Percentiles rank a stretch among this genome's conserved stretches.
phyloP scores from a whole-genome alignment of 2,329 filamentous ascomycete genomes.

The Mycogone perniciosa region DNA sequence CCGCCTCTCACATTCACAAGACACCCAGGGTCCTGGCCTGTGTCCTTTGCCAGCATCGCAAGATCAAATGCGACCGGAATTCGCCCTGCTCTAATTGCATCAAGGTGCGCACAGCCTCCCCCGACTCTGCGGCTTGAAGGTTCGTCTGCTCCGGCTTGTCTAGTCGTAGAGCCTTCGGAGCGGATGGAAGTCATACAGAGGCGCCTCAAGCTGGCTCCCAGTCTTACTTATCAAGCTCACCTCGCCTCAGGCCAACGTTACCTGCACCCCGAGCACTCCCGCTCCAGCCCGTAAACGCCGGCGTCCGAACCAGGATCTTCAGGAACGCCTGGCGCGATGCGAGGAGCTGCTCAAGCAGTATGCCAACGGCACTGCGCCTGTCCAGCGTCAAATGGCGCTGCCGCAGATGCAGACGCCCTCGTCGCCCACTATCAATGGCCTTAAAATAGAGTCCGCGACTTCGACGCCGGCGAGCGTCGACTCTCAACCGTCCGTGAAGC shows the following conservation, averaged over 20 bases:
- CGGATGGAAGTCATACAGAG: neutral
- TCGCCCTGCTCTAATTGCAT: constrained; percentile 55
- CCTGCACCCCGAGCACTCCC: constrained; percentile 54
- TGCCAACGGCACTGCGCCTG: constrained; percentile 32
- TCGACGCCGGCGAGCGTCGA: constrained; percentile 24
- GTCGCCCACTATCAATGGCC: constrained; percentile 12
- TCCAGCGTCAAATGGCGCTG: constrained; percentile 9
- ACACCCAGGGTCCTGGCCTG: constrained; percentile 45
- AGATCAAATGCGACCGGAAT: constrained; percentile 56
- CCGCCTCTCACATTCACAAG: constrained; percentile 27
- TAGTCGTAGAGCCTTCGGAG: neutral
- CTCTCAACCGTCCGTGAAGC: constrained; percentile 34
- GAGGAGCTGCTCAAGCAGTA: constrained; percentile 55
- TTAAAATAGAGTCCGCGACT: constrained; percentile 21
- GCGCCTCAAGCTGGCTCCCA: neutral
- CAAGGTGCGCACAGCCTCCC: constrained; percentile 39
- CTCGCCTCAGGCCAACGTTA: constrained; percentile 46
- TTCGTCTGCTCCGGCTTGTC: neutral
- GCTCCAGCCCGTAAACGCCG: constrained; percentile 54
- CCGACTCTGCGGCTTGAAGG: neutral
- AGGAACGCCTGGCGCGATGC: constrained; percentile 53
- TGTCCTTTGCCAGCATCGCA: constrained; percentile 54
- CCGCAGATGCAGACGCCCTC: constrained; percentile 14
- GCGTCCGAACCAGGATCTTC: constrained; percentile 54
- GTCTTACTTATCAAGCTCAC: constrained; percentile 5